Evolutionary conservation across 1,284 basidiomycete genomes (phyloP).

Genomic region (Moesziomyces sp.): DNA sequence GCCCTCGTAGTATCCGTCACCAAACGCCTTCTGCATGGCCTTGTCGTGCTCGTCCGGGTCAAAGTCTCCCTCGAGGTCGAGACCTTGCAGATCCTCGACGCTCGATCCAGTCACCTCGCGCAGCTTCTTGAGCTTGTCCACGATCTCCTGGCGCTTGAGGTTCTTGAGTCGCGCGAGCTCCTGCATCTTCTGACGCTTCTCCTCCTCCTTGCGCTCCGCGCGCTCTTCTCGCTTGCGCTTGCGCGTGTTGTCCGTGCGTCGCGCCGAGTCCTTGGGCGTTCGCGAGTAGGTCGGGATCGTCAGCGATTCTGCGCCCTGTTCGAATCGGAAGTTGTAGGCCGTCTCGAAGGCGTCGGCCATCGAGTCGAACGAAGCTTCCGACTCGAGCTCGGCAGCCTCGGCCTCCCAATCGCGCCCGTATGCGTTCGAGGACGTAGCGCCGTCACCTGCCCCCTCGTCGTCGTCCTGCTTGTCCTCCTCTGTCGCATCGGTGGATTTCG

Average conservation of each 20-base stretch:
- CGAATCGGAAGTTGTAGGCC: constrained; percentile 67
- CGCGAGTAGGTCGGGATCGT: constrained; percentile 62
- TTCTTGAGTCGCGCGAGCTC: constrained; percentile 59
- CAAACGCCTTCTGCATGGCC: constrained; percentile 60
- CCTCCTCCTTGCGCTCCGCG: constrained; percentile 58
- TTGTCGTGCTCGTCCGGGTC: constrained; percentile 64
- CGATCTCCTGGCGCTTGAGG: constrained; percentile 60
- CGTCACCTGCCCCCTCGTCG: neutral
- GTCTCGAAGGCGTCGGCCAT: constrained; percentile 65
- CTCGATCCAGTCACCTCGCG: constrained; percentile 59
- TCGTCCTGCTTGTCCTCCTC: constrained; percentile 15
- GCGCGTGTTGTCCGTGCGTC: constrained; percentile 61
- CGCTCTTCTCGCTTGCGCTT: constrained; percentile 64
- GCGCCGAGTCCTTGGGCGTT: constrained; percentile 53
- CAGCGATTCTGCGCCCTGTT: constrained; percentile 57
- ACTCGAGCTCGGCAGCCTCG: constrained; percentile 65
- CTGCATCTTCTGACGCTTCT: constrained; percentile 62
- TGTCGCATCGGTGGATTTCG: constrained; percentile 11
- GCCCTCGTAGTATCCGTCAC: constrained; percentile 57
- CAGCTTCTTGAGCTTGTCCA: constrained; percentile 61
- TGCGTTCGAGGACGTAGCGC: constrained; percentile 1
- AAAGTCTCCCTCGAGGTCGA: constrained; percentile 65
- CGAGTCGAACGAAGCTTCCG: constrained; percentile 62
- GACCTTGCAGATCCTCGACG: constrained; percentile 46
- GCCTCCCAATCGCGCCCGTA: constrained; percentile 64